phyloP scores from a whole-genome alignment of 2,329 filamentous ascomycete species.

The Blumeria graminis region DNA sequence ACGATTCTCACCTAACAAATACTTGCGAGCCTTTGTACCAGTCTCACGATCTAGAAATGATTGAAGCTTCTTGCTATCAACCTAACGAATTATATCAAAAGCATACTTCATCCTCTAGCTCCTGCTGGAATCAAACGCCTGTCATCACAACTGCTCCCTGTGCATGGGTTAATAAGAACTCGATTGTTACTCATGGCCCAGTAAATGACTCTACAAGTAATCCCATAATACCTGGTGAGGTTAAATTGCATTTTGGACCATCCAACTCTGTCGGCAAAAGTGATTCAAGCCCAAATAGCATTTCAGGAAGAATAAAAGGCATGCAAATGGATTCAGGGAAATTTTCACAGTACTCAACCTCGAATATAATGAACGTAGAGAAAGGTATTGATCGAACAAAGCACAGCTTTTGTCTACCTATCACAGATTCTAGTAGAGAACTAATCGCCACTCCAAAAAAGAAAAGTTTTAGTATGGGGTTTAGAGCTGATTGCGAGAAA shows the following conservation, averaged over 20 bases:
- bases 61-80: conserved; percentile 11
- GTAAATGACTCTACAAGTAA: conserved; percentile 9
- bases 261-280: conserved; percentile 16
- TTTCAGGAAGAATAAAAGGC: conserved; percentile 11
- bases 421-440: conserved; percentile 11
- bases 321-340: conserved; percentile 15
- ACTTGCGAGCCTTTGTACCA: conserved; percentile 4
- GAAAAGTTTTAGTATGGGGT: conserved; percentile 55
- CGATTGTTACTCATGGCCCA: conserved; percentile 3
- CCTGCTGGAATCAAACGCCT: conserved; percentile 15
- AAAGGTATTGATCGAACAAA: conserved; percentile 15
- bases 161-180: conserved; percentile 9
- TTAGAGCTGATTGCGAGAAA: conserved; percentile 54
- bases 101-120: conserved; percentile 10
- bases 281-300: conserved; percentile 13
- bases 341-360: conserved; percentile 4
- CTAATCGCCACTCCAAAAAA: conserved; percentile 26
- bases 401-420: conserved; percentile 13
- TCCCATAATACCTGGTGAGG: conserved; percentile 9
- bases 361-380: conserved; percentile 11
- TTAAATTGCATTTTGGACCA: conserved; percentile 11
- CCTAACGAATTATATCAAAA: conserved; percentile 12
- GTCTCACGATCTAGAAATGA: conserved; percentile 15
- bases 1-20: conserved; percentile 1
- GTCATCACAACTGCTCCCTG: conserved; percentile 14